phyloP scores from a whole-genome alignment of 1,284 basidiomycete genomes.

The Agroathelia rolfsii region DNA sequence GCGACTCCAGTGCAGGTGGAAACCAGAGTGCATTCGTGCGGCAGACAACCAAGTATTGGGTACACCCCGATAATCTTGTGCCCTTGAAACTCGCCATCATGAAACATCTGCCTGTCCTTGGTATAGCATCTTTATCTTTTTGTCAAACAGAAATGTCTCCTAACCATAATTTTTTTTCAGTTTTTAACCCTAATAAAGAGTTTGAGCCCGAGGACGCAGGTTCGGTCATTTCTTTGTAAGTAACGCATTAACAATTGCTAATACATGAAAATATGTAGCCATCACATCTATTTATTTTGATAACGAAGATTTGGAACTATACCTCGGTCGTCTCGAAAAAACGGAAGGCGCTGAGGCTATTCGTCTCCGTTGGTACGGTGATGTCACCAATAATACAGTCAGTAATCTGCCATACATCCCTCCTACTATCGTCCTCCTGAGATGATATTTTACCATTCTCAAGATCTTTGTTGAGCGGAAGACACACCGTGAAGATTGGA shows the following conservation, averaged over 20 bases:
- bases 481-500: conserved; percentile 99
- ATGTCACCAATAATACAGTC: conserved; percentile 72
- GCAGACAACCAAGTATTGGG: conserved; percentile 99
- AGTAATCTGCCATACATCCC: conserved; percentile 15
- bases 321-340: conserved; percentile 95
- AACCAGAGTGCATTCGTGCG: conserved; percentile 94
- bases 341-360: conserved; percentile 98
- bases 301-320: conserved; percentile 95
- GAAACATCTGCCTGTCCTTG: conserved; percentile 86
- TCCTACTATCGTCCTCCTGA: conserved; percentile 2
- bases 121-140: conserved; percentile 29
- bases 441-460: conserved; percentile 6
- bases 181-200: conserved; percentile 94
- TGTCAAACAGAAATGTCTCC: conserved; percentile 1
- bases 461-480: conserved; percentile 99
- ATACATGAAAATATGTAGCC: conserved; percentile 28
- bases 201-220: conserved; percentile 85
- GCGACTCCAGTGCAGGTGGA: conserved; percentile 90
- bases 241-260: background rate
- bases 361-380: conserved; percentile 97
- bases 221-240: conserved; percentile 15
- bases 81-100: conserved; percentile 94
- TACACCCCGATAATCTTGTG: conserved; percentile 91
- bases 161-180: conserved; percentile 29
- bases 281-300: conserved; percentile 90